These are phyloP conservation scores for Dothideomycetes sp. DNA, from an alignment of 2,329 filamentous ascomycete species.

Conservation along the genomic window DNA sequence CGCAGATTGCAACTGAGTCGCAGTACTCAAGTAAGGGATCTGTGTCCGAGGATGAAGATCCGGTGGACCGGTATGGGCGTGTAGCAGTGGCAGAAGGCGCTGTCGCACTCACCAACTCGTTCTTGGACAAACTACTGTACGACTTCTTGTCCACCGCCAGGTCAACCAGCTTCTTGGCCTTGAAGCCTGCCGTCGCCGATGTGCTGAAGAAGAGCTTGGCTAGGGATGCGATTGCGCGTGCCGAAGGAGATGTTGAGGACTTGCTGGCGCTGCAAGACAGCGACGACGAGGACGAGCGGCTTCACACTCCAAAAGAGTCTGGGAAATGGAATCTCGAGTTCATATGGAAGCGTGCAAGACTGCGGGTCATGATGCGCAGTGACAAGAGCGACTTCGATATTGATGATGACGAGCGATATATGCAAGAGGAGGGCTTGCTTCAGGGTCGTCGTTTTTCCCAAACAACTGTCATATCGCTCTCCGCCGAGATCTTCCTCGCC, in stretches of 20 bases:
- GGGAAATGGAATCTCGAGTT: constrained; percentile 78
- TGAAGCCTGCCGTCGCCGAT: constrained; percentile 74
- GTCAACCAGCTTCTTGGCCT: constrained; percentile 61
- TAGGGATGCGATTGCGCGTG: constrained; percentile 69
- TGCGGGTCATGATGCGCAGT: constrained; percentile 97
- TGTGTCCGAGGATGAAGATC: constrained; percentile 51
- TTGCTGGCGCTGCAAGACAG: constrained; percentile 76
- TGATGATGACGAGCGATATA: constrained; percentile 85
- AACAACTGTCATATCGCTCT: constrained; percentile 58
- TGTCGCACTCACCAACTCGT: constrained; percentile 72
- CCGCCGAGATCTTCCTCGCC: constrained; percentile 90
- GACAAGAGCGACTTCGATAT: constrained; percentile 95
- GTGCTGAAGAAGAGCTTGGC: constrained; percentile 84
- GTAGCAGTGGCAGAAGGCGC: constrained; percentile 63
- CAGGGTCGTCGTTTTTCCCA: constrained; percentile 47
- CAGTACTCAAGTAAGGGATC: constrained; percentile 63
- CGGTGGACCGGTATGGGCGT: constrained; percentile 49
- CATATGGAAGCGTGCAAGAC: constrained; percentile 83
- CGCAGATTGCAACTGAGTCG: constrained; percentile 82
- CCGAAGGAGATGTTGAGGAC: constrained; percentile 77
- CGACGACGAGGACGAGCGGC: constrained; percentile 43
- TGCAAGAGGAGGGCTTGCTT: constrained; percentile 64
- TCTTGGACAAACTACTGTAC: constrained; percentile 87
- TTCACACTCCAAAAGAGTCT: constrained; percentile 15
- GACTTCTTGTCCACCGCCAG: constrained; percentile 73